Conservation (phyloP, 805 yeast genomes). For the Lachancea sp. region DNA sequence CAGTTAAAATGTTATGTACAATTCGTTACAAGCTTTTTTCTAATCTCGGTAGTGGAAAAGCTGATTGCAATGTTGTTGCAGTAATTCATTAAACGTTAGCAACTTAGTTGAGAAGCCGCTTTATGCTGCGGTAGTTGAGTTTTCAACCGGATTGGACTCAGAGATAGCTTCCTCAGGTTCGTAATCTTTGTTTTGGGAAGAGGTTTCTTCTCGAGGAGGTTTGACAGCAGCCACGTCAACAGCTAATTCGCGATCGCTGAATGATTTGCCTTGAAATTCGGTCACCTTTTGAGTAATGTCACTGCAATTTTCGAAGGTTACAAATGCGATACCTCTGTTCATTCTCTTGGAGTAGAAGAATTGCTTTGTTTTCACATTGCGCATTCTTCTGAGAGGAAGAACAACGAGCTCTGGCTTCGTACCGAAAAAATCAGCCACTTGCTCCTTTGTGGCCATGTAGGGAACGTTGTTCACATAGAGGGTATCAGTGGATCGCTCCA, state of each 20-base stretch:
- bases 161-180: slow-evolving; percentile 1
- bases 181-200: not conserved
- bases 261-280: slow-evolving; percentile 57
- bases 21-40: slow-evolving; percentile 5
- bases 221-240: slow-evolving; percentile 61
- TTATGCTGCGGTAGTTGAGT: not conserved
- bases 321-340: slow-evolving; percentile 55
- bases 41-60: not conserved
- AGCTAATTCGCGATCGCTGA: slow-evolving; percentile 58
- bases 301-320: slow-evolving; percentile 42
- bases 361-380: slow-evolving; percentile 29
- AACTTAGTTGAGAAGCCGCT: slow-evolving; percentile 1
- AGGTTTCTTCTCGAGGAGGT: slow-evolving; percentile 28
- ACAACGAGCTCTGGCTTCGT: slow-evolving; percentile 43
- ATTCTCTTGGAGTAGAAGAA: slow-evolving; percentile 34
- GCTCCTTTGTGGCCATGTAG: slow-evolving; percentile 53
- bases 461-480: slow-evolving; percentile 59
- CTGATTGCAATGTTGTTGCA: slow-evolving; percentile 7
- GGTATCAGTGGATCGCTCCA: slow-evolving; percentile 42
- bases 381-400: slow-evolving; percentile 42
- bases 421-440: slow-evolving; percentile 47
- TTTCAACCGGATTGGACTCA: not conserved
- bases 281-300: slow-evolving; percentile 61
- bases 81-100: slow-evolving; percentile 7
- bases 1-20: slow-evolving; percentile 3